Conservation (phyloP, 1,284 basidiomycete genomes). For the Ustilago trichophora region DNA sequence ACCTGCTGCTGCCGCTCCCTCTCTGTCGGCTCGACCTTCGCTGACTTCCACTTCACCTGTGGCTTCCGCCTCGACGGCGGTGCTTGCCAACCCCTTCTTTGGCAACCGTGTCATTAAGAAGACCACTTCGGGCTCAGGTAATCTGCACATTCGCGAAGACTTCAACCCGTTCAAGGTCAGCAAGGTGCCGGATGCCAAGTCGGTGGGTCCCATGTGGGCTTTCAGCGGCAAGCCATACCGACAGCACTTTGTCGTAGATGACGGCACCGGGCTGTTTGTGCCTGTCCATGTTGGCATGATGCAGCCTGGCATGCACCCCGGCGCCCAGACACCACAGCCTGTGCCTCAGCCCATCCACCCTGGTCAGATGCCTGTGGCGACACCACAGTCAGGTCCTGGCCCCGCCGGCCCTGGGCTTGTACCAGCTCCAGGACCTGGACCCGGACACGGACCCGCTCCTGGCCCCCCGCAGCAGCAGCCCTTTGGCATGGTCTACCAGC, state of each 20-base stretch:
- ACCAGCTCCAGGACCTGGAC: slow-evolving; percentile 9
- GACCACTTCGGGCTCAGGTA: slow-evolving; percentile 69
- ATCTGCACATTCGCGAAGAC: slow-evolving; percentile 86
- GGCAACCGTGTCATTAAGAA: slow-evolving; percentile 77
- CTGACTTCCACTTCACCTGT: slow-evolving; percentile 59
- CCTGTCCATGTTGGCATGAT: slow-evolving; percentile 24
- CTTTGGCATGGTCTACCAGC: slow-evolving; percentile 51
- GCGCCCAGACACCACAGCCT: slow-evolving; percentile 27
- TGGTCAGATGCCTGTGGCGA: slow-evolving; percentile 25
- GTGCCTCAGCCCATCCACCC: slow-evolving; percentile 32
- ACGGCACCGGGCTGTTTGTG: slow-evolving; percentile 34
- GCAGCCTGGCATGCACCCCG: slow-evolving; percentile 43
- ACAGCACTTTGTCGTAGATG: slow-evolving; percentile 72
- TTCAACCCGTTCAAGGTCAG: slow-evolving; percentile 91
- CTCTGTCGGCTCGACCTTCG: slow-evolving; percentile 66
- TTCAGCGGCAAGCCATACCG: slow-evolving; percentile 86
- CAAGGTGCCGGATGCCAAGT: slow-evolving; percentile 78
- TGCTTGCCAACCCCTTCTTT: slow-evolving; percentile 81
- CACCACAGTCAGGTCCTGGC: slow-evolving; percentile 12
- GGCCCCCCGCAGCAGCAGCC: slow-evolving; percentile 35
- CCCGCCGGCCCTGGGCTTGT: slow-evolving; percentile 6
- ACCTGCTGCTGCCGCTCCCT: slow-evolving; percentile 8
- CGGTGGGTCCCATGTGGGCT: slow-evolving; percentile 81
- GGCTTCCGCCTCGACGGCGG: slow-evolving; percentile 47
- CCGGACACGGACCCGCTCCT: slow-evolving; percentile 10